Evolutionary conservation across 805 yeast species (phyloP), one percentile per base, ranked within the genome.

Genomic region (Suhomyces pyralidae): DNA sequence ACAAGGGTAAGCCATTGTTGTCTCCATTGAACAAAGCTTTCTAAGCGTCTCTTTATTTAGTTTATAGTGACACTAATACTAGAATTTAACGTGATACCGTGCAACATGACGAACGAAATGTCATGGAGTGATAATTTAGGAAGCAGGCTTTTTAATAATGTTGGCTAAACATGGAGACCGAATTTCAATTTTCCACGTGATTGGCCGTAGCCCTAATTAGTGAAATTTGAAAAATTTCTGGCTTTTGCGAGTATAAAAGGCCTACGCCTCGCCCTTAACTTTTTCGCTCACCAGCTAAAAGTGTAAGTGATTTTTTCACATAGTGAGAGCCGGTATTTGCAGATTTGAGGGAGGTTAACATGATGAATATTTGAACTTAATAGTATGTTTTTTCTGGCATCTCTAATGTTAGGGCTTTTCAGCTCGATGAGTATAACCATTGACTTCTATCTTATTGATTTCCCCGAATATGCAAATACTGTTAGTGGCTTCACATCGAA

Each of bases 21-120:
- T 88, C 96, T 64, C 97, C 96, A 72, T 80, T 90, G 71, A 82
- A 79, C 78, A 79, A 75, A 66, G 96, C 97, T 66, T 88, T 90
- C 66, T 82, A 83, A 71, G 46, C 48, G 34, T 20, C 14, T 38
- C 20, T 10, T 38, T 38, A 19, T 19, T 3, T 17, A 38, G n/a
- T 17, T 38, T 19, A n/a, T 36, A 38, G 42, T 38, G 42, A 38
- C 42, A 28, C 17, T 19, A 38, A 38, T 38, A 6, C 32, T 28
- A 28, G n/a, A 28, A 28, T 28, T 28, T 28, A 28, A 28, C 32
- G 32, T 28, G 32, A 28, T 12, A 28, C 32, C n/a, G 32, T 10
- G 5, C 32, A 28, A 10, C 1, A 28, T 28, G 32, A 5, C n/a
- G 32, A 28, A n/a, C 32, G 2, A 28, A 2, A 9, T 10, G 32